phyloP scores from a whole-genome alignment of 495 filamentous ascomycete species.

The Lasiosphaeria miniovina region DNA sequence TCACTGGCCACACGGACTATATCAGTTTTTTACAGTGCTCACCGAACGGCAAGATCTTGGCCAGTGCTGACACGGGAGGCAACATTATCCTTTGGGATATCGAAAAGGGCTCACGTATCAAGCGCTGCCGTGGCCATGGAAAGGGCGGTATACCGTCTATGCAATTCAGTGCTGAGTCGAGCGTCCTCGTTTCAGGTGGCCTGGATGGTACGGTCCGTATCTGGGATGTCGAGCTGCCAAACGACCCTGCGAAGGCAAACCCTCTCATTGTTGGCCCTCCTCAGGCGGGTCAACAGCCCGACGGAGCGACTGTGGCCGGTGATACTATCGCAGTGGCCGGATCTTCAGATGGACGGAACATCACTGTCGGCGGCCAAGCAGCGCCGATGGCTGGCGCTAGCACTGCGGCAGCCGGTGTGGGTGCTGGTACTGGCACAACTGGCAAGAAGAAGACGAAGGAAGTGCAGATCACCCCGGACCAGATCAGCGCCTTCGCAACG shows the following conservation, averaged over 20 bases:
- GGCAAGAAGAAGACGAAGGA: constrained; percentile 87
- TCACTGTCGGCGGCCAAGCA: constrained; percentile 34
- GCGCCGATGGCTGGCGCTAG: constrained; percentile 24
- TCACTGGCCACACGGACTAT: constrained; percentile 84
- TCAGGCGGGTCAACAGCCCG: constrained; percentile 53
- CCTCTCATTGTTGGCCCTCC: constrained; percentile 39
- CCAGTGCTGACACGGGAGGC: constrained; percentile 79
- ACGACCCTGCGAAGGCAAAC: constrained; percentile 43
- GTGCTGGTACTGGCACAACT: constrained; percentile 42
- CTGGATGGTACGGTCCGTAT: constrained; percentile 89
- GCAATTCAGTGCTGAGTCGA: constrained; percentile 86
- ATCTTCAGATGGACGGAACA: constrained; percentile 29
- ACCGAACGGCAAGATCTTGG: constrained; percentile 81
- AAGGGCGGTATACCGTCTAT: constrained; percentile 92
- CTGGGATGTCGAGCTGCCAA: constrained; percentile 78
- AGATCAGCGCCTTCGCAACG: constrained; percentile 88
- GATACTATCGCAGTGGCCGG: constrained; percentile 51
- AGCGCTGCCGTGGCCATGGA: constrained; percentile 90
- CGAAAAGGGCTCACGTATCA: constrained; percentile 72
- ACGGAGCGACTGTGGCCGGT: constrained; percentile 48
- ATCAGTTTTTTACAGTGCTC: constrained; percentile 80
- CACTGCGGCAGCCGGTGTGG: constrained; percentile 34
- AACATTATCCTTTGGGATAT: constrained; percentile 94
- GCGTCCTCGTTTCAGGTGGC: constrained; percentile 80
- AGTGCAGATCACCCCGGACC: constrained; percentile 83